phyloP scores from a whole-genome alignment of 148 eudicot species.

The Pharnaceum exiguum region DNA sequence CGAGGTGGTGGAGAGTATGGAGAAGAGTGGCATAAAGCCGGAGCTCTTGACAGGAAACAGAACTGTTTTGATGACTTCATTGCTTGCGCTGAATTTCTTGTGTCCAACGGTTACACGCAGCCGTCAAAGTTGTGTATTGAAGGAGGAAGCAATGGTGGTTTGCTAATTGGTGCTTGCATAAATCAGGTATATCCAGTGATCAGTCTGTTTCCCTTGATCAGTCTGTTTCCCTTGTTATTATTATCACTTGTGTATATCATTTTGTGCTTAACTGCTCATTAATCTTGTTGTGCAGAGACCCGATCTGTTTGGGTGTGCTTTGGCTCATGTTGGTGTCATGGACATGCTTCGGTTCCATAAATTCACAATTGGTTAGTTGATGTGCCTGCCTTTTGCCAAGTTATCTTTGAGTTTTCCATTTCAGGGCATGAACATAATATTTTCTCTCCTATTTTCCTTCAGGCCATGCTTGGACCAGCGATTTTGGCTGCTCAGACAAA shows the following conservation, averaged over 20 bases:
- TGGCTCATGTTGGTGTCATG: conserved; percentile 99
- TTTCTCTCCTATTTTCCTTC: background rate
- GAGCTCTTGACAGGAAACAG: conserved; percentile 68
- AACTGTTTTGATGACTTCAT: conserved; percentile 87
- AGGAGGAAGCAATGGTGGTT: conserved; percentile 98
- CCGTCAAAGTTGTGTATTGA: conserved; percentile 85
- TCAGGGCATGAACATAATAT: background rate
- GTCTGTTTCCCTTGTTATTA: background rate
- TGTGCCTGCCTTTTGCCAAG: background rate
- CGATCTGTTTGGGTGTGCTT: conserved; percentile 92
- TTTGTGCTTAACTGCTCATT: background rate
- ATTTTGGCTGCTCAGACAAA: conserved; percentile 88
- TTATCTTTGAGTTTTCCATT: background rate
- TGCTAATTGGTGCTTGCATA: conserved; percentile 86
- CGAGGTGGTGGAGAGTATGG: conserved; percentile 99
- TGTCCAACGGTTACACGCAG: conserved; percentile 64
- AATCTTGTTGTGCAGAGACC: conserved; percentile 63
- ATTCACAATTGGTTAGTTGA: conserved; percentile 75
- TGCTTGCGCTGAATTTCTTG: conserved; percentile 75
- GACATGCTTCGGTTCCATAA: conserved; percentile 96
- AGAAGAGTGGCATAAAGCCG: conserved; percentile 93
- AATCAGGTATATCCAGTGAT: conserved; percentile 78
- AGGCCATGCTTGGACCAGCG: conserved; percentile 95
- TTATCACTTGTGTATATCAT: background rate
- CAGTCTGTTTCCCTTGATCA: background rate